A percentile compares a stretch with the other conserved stretches of the same genome.
These are phyloP conservation scores for Aspergillus hancockii DNA, from an alignment of 495 filamentous ascomycete species.

Conservation along the genomic window DNA sequence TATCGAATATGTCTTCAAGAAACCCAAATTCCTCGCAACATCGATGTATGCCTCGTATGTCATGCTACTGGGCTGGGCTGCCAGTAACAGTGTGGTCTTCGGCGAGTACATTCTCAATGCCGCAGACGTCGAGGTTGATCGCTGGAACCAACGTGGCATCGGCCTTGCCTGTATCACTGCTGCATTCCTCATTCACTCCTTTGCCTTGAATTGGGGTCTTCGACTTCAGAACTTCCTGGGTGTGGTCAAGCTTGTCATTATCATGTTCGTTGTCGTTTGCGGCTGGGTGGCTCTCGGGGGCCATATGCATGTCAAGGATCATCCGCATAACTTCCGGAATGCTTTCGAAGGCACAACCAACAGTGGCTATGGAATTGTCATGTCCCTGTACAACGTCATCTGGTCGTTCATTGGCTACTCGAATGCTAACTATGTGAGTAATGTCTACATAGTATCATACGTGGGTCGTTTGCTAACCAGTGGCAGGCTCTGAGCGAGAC, in stretches of 20 bases:
- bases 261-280: constrained; percentile 64
- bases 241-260: constrained; percentile 65
- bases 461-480: neutral
- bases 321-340: constrained; percentile 65
- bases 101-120: constrained; percentile 70
- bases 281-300: constrained; percentile 64
- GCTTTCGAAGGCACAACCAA: constrained; percentile 62
- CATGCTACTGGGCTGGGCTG: constrained; percentile 53
- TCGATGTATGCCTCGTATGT: constrained; percentile 62
- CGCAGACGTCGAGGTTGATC: constrained; percentile 55
- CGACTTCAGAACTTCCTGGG: constrained; percentile 66
- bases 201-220: constrained; percentile 67
- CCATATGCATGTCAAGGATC: constrained; percentile 38
- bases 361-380: constrained; percentile 61
- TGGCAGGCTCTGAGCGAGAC: constrained; percentile 61
- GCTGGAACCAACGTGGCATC: constrained; percentile 70
- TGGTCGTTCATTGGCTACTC: constrained; percentile 68
- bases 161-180: constrained; percentile 66
- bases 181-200: constrained; percentile 61
- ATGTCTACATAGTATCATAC: neutral
- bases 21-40: constrained; percentile 65
- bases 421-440: constrained; percentile 56
- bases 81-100: constrained; percentile 69
- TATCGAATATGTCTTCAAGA: constrained; percentile 64
- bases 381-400: constrained; percentile 65